Conservation (phyloP, 1,139 yeast genomes). For the Yamadazyma dushanensis region DNA sequence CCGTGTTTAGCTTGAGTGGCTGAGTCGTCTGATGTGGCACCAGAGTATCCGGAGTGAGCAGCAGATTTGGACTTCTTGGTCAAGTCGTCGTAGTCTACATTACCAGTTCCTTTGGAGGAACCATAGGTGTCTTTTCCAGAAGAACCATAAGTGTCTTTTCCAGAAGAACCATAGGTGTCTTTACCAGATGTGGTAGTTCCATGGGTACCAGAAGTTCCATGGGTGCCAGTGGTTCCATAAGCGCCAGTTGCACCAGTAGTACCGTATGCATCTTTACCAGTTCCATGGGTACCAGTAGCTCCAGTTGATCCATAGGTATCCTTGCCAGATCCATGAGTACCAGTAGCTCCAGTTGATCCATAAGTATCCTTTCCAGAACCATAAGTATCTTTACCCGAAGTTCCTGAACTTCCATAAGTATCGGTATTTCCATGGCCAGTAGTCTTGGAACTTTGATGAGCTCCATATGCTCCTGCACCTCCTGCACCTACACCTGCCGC, state of each 20-base stretch:
- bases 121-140: conserved; percentile 6
- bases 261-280: not conserved
- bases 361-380: conserved; percentile 4
- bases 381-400: conserved; percentile 1
- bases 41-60: conserved; percentile 10
- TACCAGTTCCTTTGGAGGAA: conserved; percentile 6
- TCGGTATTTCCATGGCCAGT: not conserved
- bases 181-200: conserved; percentile 14
- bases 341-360: conserved; percentile 14
- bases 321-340: conserved; percentile 9
- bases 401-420: no score
- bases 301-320: conserved; percentile 11
- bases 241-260: conserved; percentile 9
- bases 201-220: conserved; percentile 15
- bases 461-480: not conserved
- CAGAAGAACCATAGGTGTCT: conserved; percentile 10
- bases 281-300: not conserved
- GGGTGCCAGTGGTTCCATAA: conserved; percentile 12
- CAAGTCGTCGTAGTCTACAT: conserved; percentile 11
- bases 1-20: conserved; percentile 13
- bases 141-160: conserved; percentile 8
- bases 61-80: conserved; percentile 14
- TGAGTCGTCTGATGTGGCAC: conserved; percentile 14
- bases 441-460: conserved; percentile 3
- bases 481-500: conserved; percentile 12